phyloP scores from a whole-genome alignment of 2,329 filamentous ascomycete genomes.

The Aureobasidium sp. region DNA sequence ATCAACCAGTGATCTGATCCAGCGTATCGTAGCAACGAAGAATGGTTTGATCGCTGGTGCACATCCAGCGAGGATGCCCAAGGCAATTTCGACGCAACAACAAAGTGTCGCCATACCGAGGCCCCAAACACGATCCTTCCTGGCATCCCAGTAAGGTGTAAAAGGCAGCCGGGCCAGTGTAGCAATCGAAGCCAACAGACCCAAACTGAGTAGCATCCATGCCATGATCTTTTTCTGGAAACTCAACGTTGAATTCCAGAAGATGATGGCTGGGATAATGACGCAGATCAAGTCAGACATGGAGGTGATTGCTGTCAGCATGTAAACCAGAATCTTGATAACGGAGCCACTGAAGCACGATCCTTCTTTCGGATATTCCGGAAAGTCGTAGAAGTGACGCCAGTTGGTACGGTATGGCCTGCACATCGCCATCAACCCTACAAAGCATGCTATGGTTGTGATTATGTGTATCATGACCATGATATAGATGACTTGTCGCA shows the following conservation, averaged over 20 bases:
- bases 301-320: not conserved
- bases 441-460: not conserved
- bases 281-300: not conserved
- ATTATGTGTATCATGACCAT: not conserved
- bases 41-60: not conserved
- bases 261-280: not conserved
- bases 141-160: not conserved
- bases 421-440: not conserved
- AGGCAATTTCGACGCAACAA: not conserved
- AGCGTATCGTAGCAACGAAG: not conserved
- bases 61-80: not conserved
- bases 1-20: not conserved
- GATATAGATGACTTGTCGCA: not conserved
- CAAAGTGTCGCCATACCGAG: not conserved
- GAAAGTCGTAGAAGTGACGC: slow-evolving; percentile 1
- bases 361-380: not conserved
- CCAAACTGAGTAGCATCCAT: not conserved
- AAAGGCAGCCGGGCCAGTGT: not conserved
- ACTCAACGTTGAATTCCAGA: not conserved
- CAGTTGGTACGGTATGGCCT: not conserved
- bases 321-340: not conserved
- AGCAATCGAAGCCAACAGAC: not conserved
- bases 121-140: not conserved
- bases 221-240: not conserved
- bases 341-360: not conserved